Percentiles rank a stretch among this genome's conserved stretches.
Conservation (phyloP, 176 grass and related monocot genomes). For the Oryza longistaminata region DNA sequence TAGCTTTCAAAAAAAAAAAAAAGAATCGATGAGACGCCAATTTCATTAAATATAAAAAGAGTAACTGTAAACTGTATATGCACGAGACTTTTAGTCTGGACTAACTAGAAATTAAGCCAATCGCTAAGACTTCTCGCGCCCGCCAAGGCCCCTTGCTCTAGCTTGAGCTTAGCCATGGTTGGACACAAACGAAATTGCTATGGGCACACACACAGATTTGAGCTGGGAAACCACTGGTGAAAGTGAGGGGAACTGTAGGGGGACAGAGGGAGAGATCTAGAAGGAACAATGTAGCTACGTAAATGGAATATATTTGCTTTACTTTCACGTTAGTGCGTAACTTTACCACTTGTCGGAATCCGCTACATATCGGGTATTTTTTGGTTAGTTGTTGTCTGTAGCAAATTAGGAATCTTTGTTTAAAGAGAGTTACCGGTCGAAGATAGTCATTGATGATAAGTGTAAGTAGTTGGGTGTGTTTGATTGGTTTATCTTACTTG, state of each 20-base stretch:
- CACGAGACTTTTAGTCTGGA: too few species aligned
- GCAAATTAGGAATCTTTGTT: not conserved
- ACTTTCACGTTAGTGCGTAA: not conserved
- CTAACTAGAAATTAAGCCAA: too few species aligned
- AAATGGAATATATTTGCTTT: not conserved
- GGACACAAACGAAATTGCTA: not conserved
- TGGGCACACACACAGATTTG: not conserved
- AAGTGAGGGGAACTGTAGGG: not conserved
- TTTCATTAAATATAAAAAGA: too few species aligned
- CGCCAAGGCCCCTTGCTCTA: too few species aligned
- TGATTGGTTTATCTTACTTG: not conserved
- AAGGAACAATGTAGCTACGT: not conserved
- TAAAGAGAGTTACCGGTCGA: not conserved
- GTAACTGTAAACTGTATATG: too few species aligned
- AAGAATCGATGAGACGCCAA: fast-evolving
- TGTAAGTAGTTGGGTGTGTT: not conserved
- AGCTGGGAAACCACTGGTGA: not conserved
- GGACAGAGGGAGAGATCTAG: too few species aligned
- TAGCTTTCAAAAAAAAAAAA: too few species aligned
- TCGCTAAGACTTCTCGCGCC: too few species aligned
- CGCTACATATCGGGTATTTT: not conserved
- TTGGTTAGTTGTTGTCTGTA: not conserved
- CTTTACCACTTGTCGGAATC: not conserved
- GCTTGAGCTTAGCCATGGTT: too few species aligned
- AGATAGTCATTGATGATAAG: not conserved